These are phyloP conservation scores for Massarina eburnea DNA, from an alignment of 2,329 filamentous ascomycete genomes.

Conservation along the genomic window DNA sequence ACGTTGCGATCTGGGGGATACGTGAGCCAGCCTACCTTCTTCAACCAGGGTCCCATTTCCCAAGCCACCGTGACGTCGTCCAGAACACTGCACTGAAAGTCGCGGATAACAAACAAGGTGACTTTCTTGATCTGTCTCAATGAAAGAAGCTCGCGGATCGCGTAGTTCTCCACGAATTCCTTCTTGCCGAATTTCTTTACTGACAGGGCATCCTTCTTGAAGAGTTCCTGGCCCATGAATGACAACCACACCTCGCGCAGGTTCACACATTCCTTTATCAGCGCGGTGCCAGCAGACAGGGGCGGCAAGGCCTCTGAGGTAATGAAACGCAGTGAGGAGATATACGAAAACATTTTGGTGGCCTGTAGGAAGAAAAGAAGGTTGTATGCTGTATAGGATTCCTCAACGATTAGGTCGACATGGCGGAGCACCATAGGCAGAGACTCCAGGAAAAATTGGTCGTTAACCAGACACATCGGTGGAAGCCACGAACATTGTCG, in stretches of 20 bases:
- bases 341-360: conserved; percentile 1
- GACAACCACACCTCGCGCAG: conserved; percentile 4
- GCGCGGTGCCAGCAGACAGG: conserved; percentile 3
- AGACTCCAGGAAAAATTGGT: conserved; percentile 8
- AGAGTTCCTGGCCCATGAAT: conserved; percentile 2
- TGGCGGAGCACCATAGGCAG: conserved; percentile 9
- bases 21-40: too few relatives aligned
- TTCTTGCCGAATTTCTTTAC: conserved; percentile 1
- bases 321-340: conserved; percentile 3
- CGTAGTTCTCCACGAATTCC: conserved; percentile 2
- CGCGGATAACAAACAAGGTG: neutral
- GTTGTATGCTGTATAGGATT: conserved; percentile 4
- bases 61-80: neutral
- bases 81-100: neutral
- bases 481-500: conserved; percentile 8
- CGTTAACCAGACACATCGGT: conserved; percentile 10
- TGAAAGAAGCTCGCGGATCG: conserved; percentile 6
- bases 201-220: neutral
- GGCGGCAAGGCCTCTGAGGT: neutral
- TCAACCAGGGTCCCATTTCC: neutral
- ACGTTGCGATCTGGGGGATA: too few relatives aligned
- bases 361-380: conserved; percentile 6
- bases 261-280: conserved; percentile 10
- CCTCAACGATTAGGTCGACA: conserved; percentile 3
- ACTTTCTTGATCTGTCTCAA: conserved; percentile 4